Evolutionary conservation across 139 green algal genomes (phyloP).

Genomic region (Tetradesmus lagerheimii): DNA sequence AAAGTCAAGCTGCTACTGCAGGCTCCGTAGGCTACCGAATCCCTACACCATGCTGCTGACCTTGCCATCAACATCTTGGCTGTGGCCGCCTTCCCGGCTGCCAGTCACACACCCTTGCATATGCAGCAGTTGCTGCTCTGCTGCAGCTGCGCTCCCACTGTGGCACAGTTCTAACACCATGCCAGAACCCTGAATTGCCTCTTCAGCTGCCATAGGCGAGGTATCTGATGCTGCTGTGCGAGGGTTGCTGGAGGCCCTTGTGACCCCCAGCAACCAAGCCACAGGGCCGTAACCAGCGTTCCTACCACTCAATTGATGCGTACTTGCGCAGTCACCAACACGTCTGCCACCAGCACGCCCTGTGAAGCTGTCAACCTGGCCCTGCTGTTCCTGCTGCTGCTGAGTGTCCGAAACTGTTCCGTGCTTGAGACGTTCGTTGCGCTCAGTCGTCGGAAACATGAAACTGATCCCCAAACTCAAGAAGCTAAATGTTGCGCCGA

Average conservation of each 20-base stretch:
- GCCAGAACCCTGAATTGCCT: background rate
- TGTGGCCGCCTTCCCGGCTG: background rate
- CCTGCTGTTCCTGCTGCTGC: slow-evolving; percentile 28
- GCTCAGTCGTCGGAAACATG: background rate
- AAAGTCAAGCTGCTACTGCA: background rate
- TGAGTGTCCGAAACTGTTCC: background rate
- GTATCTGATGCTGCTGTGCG: background rate
- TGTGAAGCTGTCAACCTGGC: background rate
- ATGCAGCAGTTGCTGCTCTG: background rate
- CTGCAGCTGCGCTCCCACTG: background rate
- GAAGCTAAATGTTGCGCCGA: slow-evolving; percentile 3
- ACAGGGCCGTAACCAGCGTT: background rate
- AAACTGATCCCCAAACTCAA: background rate
- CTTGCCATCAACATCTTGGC: background rate
- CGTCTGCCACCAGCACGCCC: background rate
- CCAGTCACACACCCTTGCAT: background rate
- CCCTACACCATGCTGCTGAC: background rate
- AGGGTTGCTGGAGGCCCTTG: background rate
- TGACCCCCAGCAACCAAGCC: background rate
- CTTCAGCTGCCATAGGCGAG: background rate
- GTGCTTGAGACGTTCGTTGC: background rate
- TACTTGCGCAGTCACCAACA: background rate
- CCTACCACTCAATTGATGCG: too few species aligned
- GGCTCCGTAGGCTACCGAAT: background rate
- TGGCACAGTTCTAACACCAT: background rate